phyloP scores from a whole-genome alignment of 139 green algal genomes.

The Picochlorum sp. region DNA sequence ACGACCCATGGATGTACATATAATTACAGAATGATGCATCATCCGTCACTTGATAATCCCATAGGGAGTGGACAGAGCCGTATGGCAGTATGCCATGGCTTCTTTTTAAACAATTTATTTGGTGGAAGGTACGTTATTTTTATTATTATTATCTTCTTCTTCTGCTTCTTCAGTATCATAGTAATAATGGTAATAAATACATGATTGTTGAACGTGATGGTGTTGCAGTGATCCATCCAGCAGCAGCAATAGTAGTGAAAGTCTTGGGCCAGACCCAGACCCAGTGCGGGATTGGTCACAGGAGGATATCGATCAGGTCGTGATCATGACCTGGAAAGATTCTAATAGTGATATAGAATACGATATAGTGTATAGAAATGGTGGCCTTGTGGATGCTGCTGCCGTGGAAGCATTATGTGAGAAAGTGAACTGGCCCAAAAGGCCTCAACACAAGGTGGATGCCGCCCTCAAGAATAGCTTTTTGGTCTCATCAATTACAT shows the following conservation, averaged over 20 bases:
- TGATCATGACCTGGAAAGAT: slow-evolving; percentile 21
- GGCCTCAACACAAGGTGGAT: slow-evolving; percentile 73
- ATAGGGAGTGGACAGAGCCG: too few species aligned
- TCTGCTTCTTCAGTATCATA: too few species aligned
- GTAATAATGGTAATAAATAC: too few species aligned
- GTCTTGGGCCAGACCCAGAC: background rate
- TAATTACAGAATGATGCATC: too few species aligned
- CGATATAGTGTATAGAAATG: slow-evolving; percentile 72
- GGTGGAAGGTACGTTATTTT: too few species aligned
- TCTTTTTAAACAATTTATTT: too few species aligned
- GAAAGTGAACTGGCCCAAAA: slow-evolving; percentile 84
- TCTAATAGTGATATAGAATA: slow-evolving; percentile 39
- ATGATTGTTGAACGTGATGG: too few species aligned
- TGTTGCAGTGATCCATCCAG: too few species aligned
- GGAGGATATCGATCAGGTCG: slow-evolving; percentile 32
- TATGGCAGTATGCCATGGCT: too few species aligned
- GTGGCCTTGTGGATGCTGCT: slow-evolving; percentile 56
- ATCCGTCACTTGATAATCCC: too few species aligned
- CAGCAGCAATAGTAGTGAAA: background rate
- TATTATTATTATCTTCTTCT: too few species aligned
- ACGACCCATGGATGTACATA: too few species aligned
- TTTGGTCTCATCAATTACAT: slow-evolving; percentile 69
- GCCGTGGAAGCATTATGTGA: slow-evolving; percentile 75
- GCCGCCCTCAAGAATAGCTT: slow-evolving; percentile 82
- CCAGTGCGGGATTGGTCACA: slow-evolving; percentile 13